Evolutionary conservation across 139 green algal species (phyloP), one percentile per base, ranked within the genome.

Genomic region (Chlorella sorokiniana): DNA sequence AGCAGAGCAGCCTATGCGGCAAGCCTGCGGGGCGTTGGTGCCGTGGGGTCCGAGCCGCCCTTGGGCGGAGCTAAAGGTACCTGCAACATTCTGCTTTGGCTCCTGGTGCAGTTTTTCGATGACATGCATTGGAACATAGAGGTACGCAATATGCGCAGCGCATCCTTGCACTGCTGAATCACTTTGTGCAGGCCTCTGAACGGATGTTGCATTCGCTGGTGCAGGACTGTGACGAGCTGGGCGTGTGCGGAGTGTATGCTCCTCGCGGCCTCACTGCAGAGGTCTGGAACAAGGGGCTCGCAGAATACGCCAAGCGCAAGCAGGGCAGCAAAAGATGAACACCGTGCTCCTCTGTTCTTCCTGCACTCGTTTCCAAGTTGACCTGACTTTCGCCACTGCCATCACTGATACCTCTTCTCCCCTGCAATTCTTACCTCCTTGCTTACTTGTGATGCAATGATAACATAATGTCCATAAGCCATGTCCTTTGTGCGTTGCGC

Each of bases 51-150:
- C n/a, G n/a, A n/a, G n/a, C n/a, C n/a, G n/a, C n/a, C n/a, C n/a
- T n/a, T n/a, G n/a, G n/a, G n/a, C n/a, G n/a, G n/a, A n/a, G 48
- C 33, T 48, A 4, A 7, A 14, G 3, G 7, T 33, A 31, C 45
- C 64, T 11, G 11, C 6, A 10, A 5, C 64, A 16, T n/a, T 27
- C 33, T 23, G 2, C 33, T 45, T 44, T 33, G 14, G 2, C 72
- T 22, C 18, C 52, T 11, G 3, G 18, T 40, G 37, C 51, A 61
- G 56, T 81, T 81, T 10, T 61, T 41, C 20, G 75, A 70, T 38
- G 59, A 70, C 40, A 71, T 72, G 75, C 59, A 59, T 3, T 72
- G 59, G 56, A 81, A 81, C 59, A 71, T 45, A 1, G 31, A 81
- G n/a, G n/a, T n/a, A n/a, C n/a, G n/a, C n/a, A n/a, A n/a, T n/a